phyloP scores from a whole-genome alignment of 768 basidiomycete species.

The Roridomyces roridus region DNA sequence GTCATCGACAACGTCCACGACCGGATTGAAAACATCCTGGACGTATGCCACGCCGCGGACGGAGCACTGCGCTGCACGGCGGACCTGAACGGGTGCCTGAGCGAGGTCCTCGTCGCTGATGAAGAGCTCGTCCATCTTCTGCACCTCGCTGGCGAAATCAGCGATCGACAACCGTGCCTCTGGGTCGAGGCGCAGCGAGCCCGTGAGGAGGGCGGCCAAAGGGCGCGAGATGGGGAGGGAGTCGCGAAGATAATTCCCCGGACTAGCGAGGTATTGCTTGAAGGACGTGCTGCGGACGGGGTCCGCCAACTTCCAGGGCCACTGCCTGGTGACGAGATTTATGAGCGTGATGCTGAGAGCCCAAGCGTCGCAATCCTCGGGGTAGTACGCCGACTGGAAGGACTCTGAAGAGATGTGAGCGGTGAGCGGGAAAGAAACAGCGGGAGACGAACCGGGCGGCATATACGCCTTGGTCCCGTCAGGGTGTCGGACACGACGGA shows the following conservation, averaged over 20 bases:
- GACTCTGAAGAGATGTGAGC: slow-evolving; percentile 14
- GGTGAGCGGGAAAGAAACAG: not conserved
- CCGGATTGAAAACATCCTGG: too few species aligned
- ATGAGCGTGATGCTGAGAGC: slow-evolving; percentile 55
- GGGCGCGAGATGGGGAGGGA: slow-evolving; percentile 56
- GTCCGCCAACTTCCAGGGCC: slow-evolving; percentile 56
- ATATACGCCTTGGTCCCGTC: slow-evolving; percentile 45
- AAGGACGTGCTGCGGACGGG: not conserved
- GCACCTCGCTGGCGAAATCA: not conserved
- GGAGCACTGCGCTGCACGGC: not conserved
- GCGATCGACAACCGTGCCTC: not conserved
- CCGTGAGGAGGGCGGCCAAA: slow-evolving; percentile 10
- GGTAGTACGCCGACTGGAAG: slow-evolving; percentile 4
- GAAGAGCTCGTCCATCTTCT: not conserved
- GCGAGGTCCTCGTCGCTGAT: slow-evolving; percentile 7
- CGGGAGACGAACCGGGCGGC: slow-evolving; percentile 29
- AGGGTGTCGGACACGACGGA: slow-evolving; percentile 21
- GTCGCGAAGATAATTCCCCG: slow-evolving; percentile 47
- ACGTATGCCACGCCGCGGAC: too few species aligned
- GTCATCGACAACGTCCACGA: too few species aligned
- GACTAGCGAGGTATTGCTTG: slow-evolving; percentile 33
- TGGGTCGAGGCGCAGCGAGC: slow-evolving; percentile 5
- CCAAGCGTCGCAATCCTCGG: slow-evolving; percentile 44
- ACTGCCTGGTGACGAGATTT: slow-evolving; percentile 58
- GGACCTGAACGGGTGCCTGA: slow-evolving; percentile 4